Conservation (phyloP, 768 basidiomycete species). For the Fistulinella prunicolor region DNA sequence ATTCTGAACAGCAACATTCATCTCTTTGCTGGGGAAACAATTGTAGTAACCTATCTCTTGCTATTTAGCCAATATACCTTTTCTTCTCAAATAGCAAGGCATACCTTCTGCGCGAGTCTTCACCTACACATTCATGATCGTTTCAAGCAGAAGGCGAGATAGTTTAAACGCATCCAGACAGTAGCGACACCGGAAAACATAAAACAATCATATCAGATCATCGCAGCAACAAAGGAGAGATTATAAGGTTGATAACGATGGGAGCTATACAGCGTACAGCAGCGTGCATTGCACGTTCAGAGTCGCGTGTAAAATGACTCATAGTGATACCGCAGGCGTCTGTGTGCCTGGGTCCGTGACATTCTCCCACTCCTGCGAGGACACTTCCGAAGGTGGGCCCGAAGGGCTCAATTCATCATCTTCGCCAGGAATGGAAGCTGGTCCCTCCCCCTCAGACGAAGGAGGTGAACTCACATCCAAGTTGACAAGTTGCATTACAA, state of each 20-base stretch:
- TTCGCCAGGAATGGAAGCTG: constrained; percentile 41
- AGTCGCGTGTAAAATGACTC: constrained; percentile 26
- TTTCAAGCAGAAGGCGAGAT: constrained; percentile 6
- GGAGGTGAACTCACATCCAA: constrained; percentile 79
- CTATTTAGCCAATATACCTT: constrained; percentile 15
- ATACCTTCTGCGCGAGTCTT: constrained; percentile 73
- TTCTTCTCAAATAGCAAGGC: constrained; percentile 30
- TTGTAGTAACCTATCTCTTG: constrained; percentile 65
- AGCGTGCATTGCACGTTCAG: constrained; percentile 27
- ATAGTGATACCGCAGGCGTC: constrained; percentile 43
- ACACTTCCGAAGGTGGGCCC: constrained; percentile 80
- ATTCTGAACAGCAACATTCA: constrained; percentile 61
- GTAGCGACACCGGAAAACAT: constrained; percentile 21
- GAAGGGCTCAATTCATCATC: constrained; percentile 56
- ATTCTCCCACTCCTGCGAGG: constrained; percentile 89
- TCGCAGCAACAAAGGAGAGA: constrained; percentile 22
- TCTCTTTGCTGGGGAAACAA: constrained; percentile 68
- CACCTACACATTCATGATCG: constrained; percentile 44
- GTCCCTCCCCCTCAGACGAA: constrained; percentile 32
- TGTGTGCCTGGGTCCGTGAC: constrained; percentile 72
- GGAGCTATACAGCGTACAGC: constrained; percentile 33
- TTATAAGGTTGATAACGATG: constrained; percentile 16
- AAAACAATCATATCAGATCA: constrained; percentile 63
- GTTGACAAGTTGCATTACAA: constrained; percentile 82
- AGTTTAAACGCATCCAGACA: constrained; percentile 18